Base-by-base conservation (phyloP, 192 early-diverging fungal species). In the Backusella circina region DNA sequence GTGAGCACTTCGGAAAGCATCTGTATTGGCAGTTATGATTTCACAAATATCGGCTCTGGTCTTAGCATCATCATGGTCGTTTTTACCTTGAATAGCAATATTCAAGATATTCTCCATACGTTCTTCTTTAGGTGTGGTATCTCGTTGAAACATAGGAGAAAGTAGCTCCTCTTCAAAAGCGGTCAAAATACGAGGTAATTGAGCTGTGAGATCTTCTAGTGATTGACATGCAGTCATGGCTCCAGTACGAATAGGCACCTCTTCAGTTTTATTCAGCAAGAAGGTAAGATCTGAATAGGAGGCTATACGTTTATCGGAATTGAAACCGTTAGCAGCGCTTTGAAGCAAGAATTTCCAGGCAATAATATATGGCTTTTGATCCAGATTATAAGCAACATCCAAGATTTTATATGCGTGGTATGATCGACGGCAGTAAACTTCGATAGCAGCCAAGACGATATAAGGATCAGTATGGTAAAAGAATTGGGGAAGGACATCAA, bases 381-480 rank as follows among this genome's bases (percentile, higher is more conserved):
- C 90, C 30, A 91, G 86, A 70, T 87, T 75, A 70, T 92, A 93
- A 82, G 92, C 90, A 82, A 97, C 90, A 70, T 91, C 92, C 39
- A 93, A 89, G 54, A 99, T 91, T 76, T 95, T 90, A 87, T 99
- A 99, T 38, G 96, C 95, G 78, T 98, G 95, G 91, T 98, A 97
- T 3, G 98, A 95, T 73, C 96, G 96, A 70, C 97, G 90, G 67
- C 95, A 94, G 80, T 99, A 99, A 12, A 96, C 95, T 89, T 98
- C 96, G 33, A 98, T 88, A 26, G 98, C 97, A 1, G 94, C 93
- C 76, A 95, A 82, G 5, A 91, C 84, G 66, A 97, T 87, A 69
- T 90, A 89, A 26, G 84, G 82, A 70, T 96, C 91, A 35, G 85
- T 81, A 78, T 99, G 92, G 83, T 95, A 96, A 81, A 99, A 95